phyloP scores from a whole-genome alignment of 192 early-diverging fungal species.

The Borealophlyctis nickersoniae region DNA sequence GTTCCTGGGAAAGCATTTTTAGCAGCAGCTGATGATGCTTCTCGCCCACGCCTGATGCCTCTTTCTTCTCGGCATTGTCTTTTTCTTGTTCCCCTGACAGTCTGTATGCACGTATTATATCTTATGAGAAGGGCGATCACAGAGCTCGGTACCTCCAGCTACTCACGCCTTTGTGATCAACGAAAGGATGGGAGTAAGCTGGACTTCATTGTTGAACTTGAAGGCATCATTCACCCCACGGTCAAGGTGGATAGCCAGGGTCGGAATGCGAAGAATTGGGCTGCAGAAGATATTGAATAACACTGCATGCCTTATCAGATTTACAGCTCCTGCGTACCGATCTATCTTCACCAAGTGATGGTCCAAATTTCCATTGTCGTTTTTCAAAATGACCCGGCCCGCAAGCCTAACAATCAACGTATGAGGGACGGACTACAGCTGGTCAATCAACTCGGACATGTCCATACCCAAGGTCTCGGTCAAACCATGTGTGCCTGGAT shows the following conservation, averaged over 20 bases:
- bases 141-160: too few species aligned
- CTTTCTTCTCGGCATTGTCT: slow-evolving; percentile 19
- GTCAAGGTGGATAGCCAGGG: slow-evolving; percentile 95
- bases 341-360: slow-evolving; percentile 77
- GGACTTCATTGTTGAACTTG: slow-evolving; percentile 93
- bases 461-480: slow-evolving; percentile 82
- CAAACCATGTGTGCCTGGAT: slow-evolving; percentile 95
- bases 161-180: slow-evolving; percentile 30
- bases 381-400: slow-evolving; percentile 84
- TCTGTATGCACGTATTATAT: too few species aligned
- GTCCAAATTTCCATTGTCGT: slow-evolving; percentile 59
- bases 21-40: slow-evolving; percentile 85
- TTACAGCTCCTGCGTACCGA: slow-evolving; percentile 27
- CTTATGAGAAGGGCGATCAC: too few species aligned
- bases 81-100: slow-evolving; percentile 1
- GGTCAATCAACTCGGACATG: too few species aligned
- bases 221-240: slow-evolving; percentile 72
- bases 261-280: slow-evolving; percentile 93
- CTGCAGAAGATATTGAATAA: background rate
- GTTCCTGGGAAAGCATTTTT: slow-evolving; percentile 70
- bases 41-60: slow-evolving; percentile 21
- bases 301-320: background rate
- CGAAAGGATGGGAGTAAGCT: slow-evolving; percentile 83
- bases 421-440: background rate
- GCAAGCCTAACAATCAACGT: slow-evolving; percentile 59